Conservation (phyloP, 306 rosid species). For the Fragaria nilgerrensis region DNA sequence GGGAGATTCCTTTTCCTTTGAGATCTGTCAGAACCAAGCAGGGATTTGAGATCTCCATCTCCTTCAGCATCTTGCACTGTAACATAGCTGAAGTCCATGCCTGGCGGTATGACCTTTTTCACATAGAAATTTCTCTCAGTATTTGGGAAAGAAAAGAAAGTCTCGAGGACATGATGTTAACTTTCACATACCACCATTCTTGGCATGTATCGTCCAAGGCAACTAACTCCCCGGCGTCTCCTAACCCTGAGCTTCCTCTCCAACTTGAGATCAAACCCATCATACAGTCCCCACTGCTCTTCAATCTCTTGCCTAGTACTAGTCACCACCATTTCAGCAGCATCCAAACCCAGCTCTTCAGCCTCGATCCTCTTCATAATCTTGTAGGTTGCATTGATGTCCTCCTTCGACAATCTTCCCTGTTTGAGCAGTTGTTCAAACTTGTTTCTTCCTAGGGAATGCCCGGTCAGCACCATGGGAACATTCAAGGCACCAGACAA, state of each 20-base stretch:
- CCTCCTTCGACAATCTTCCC: conserved; percentile 63
- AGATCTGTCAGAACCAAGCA: conserved; percentile 59
- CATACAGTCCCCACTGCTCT: conserved; percentile 84
- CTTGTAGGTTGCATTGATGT: conserved; percentile 65
- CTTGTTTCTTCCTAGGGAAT: conserved; percentile 75
- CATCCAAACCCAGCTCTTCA: conserved; percentile 72
- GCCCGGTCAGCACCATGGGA: conserved; percentile 83
- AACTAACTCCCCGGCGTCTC: conserved; percentile 65
- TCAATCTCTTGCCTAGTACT: conserved; percentile 91
- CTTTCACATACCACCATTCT: conserved; percentile 64
- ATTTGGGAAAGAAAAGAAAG: conserved; percentile 7
- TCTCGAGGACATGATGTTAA: not conserved
- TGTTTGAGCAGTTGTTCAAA: conserved; percentile 76
- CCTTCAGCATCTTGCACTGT: conserved; percentile 54
- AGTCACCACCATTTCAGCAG: conserved; percentile 81
- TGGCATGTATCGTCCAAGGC: conserved; percentile 73
- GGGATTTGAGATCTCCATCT: conserved; percentile 70
- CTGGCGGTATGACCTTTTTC: conserved; percentile 68
- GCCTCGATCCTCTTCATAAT: conserved; percentile 71
- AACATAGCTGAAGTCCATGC: conserved; percentile 86
- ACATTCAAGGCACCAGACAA: conserved; percentile 75
- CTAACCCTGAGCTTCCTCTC: conserved; percentile 82
- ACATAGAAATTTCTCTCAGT: not conserved
- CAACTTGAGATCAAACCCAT: conserved; percentile 67
- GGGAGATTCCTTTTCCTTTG: conserved; percentile 62